Percentiles rank a stretch among this genome's conserved stretches.
Evolutionary conservation across 2,329 filamentous ascomycete genomes (phyloP).

Genomic region (Colletotrichum noveboracense): DNA sequence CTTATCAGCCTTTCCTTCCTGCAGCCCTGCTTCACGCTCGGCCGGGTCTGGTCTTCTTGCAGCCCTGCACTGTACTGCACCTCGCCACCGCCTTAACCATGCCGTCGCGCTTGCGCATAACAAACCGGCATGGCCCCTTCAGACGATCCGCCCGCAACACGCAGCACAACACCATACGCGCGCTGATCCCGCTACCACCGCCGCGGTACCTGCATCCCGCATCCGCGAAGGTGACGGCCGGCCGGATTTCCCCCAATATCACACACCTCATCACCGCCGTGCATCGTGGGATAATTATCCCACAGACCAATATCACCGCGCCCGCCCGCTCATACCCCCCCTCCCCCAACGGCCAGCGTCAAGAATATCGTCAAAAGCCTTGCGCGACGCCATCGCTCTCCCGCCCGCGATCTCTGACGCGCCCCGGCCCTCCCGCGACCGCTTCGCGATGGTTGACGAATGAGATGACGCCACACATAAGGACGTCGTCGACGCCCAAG

Average conservation of each 20-base stretch:
- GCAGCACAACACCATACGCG: not conserved
- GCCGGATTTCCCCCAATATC: not conserved
- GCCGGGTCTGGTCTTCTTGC: not conserved
- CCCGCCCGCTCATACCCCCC: not conserved
- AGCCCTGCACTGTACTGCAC: not conserved
- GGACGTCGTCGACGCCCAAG: not conserved
- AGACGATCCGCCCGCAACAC: not conserved
- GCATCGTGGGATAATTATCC: not conserved
- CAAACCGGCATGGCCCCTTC: not conserved
- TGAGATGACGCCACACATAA: not conserved
- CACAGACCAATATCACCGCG: not conserved
- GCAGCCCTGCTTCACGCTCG: conserved; percentile 1
- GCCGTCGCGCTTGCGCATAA: conserved; percentile 9
- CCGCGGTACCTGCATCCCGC: not conserved
- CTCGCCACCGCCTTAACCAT: not conserved
- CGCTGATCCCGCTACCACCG: not conserved
- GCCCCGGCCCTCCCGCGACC: conserved; percentile 3
- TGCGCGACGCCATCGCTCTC: not conserved
- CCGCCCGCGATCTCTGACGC: not conserved
- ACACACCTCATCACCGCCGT: not conserved
- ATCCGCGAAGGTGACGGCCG: not conserved
- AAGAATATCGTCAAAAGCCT: not conserved
- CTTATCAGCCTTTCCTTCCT: not conserved
- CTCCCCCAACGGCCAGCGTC: not conserved
- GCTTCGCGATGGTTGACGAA: not conserved